Evolutionary conservation across 257 asterid genomes (phyloP).

Genomic region (Sherardia arvensis): DNA sequence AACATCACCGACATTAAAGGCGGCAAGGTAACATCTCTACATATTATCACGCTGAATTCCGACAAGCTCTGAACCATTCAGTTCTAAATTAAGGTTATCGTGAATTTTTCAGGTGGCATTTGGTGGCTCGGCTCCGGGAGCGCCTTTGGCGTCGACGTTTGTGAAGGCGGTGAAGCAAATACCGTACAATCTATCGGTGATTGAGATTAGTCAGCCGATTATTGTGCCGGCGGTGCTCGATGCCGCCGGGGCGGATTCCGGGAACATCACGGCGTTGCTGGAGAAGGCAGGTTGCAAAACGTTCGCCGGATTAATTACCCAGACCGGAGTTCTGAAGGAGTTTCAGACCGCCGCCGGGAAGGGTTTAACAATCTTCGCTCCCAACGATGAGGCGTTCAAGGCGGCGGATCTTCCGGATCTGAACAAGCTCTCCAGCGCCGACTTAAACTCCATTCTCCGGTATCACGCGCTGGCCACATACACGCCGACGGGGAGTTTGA

Average conservation of each 20-base stretch:
- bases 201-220: conserved; percentile 68
- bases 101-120: conserved; percentile 49
- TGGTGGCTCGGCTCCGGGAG: conserved; percentile 76
- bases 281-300: conserved; percentile 92
- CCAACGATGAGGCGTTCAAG: conserved; percentile 89
- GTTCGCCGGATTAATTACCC: conserved; percentile 41
- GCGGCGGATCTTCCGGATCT: conserved; percentile 56
- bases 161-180: conserved; percentile 51
- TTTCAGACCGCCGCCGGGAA: conserved; percentile 42
- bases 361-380: conserved; percentile 81
- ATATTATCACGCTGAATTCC: too few relatives aligned
- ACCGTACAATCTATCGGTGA: conserved; percentile 66
- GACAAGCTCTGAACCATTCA: too few relatives aligned
- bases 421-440: conserved; percentile 56
- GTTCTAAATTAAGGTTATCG: too few relatives aligned
- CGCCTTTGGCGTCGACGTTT: conserved; percentile 47
- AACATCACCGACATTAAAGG: conserved; percentile 79
- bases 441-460: conserved; percentile 57
- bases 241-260: conserved; percentile 58
- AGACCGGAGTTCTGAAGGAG: conserved; percentile 56
- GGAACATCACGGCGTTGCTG: conserved; percentile 55
- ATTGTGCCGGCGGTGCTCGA: conserved; percentile 52
- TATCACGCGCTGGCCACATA: conserved; percentile 76
- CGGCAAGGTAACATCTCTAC: conserved; percentile 36
- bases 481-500: conserved; percentile 66